Base-by-base conservation (phyloP, 2,329 filamentous ascomycete species). In the Fusarium fracticaudum region DNA sequence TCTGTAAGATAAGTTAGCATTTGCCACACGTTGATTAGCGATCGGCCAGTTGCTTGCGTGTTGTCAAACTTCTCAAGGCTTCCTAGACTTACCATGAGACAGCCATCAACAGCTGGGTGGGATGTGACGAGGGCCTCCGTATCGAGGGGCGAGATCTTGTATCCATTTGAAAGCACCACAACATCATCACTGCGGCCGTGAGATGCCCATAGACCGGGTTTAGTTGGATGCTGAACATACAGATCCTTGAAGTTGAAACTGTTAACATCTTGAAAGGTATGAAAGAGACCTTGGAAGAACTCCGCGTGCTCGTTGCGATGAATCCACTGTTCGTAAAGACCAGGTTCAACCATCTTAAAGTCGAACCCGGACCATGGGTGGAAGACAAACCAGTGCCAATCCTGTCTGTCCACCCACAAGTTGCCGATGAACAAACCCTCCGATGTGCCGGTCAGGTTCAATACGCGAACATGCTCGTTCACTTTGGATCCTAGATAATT, bases 351-450 rank as follows among this genome's bases (percentile, higher is more conserved):
- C 59, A 81, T 73, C 35, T 79, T 80, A 37, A 82, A 82, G 47
- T 81, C 80, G 20, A 82, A 82, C 1, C 80, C 80, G 1, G 80
- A 81, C 53, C 75, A 80, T 0, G 80, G 80, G 31, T 82, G 80
- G 35, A 82, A 82, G 44, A 71, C 69, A 55, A 82, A 81, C 74
- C 77, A 82, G 47, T 73, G 74, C 80, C 80, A 82, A 18, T 80
- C 78, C 18, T 80, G 73, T 12, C 78, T 75, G 0, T 59, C 26
- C 1, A 74, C 67, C 44, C 76, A 72, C 1, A 82, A 57, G 47
- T 81, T 81, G 1, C 80, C 80, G 7, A 81, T 82, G 15, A 82
- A 82, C 1, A 82, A 60, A 2, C 80, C 80, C 40, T 82, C 80
- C 1, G 80, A 80, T 1, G 80, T 82, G 2, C 80, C 80, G 0